Conservation (phyloP, 2,329 filamentous ascomycete species). For the Xylaria sp. region DNA sequence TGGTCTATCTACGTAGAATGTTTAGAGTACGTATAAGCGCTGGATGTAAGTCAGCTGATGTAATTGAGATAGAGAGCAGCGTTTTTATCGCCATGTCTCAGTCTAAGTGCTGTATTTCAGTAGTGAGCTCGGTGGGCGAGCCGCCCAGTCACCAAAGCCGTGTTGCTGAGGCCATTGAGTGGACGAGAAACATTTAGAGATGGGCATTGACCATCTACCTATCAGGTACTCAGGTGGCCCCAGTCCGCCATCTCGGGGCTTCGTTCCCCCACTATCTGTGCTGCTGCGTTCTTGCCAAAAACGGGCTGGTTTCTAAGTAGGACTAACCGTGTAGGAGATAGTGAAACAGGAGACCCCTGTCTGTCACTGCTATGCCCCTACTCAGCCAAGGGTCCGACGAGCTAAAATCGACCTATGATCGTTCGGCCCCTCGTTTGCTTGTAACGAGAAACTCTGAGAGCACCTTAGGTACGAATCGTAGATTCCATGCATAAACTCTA, state of each 20-base stretch:
- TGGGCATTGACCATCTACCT: constrained; percentile 4
- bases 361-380: background rate
- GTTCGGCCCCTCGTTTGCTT: background rate
- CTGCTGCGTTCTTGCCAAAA: constrained; percentile 20
- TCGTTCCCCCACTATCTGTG: constrained; percentile 14
- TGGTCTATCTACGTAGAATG: background rate
- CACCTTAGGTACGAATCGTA: background rate
- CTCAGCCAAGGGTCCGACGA: background rate
- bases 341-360: constrained; percentile 36
- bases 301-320: constrained; percentile 13
- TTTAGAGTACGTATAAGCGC: constrained; percentile 19
- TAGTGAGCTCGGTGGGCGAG: constrained; percentile 9
- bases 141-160: constrained; percentile 15
- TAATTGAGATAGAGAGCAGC: constrained; percentile 1
- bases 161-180: constrained; percentile 17
- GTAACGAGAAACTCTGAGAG: background rate
- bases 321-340: constrained; percentile 29
- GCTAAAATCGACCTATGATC: constrained; percentile 2
- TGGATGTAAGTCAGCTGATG: constrained; percentile 18
- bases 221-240: background rate
- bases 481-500: background rate
- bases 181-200: constrained; percentile 23
- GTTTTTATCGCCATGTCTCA: constrained; percentile 23
- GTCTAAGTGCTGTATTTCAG: background rate
- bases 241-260: background rate